Percentiles rank a stretch among this genome's conserved stretches.
phyloP scores from a whole-genome alignment of 2,329 filamentous ascomycete species.

The Diaporthe sp. region DNA sequence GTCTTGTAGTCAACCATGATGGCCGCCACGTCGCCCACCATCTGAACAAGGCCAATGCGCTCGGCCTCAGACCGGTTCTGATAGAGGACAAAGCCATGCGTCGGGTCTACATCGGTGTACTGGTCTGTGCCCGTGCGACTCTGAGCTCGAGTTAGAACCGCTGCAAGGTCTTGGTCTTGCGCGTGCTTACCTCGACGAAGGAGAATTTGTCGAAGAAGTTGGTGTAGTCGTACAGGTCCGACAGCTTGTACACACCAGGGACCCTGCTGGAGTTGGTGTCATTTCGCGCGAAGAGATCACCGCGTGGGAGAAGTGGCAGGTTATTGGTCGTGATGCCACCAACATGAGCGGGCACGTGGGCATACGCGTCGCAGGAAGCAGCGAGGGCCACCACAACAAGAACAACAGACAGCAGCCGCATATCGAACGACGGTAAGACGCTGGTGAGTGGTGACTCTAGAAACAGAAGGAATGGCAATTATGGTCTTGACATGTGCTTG shows the following conservation, averaged over 20 bases:
- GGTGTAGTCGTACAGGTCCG: constrained; percentile 56
- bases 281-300: background rate
- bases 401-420: background rate
- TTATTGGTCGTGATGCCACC: background rate
- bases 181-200: constrained; percentile 55
- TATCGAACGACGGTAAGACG: background rate
- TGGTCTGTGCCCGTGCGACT: constrained; percentile 36
- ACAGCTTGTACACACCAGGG: constrained; percentile 50
- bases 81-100: constrained; percentile 75
- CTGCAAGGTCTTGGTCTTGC: background rate
- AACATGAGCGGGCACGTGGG: background rate
- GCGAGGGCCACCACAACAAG: background rate
- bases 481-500: background rate
- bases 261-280: background rate
- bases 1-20: constrained; percentile 56
- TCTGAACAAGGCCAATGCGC: constrained; percentile 52
- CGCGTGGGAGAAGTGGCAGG: background rate
- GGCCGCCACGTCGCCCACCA: constrained; percentile 52
- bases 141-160: constrained; percentile 24
- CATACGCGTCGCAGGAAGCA: background rate
- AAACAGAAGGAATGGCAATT: rapidly evolving
- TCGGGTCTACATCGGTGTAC: constrained; percentile 66
- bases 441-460: too few species aligned
- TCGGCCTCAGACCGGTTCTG: constrained; percentile 53
- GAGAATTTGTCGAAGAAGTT: constrained; percentile 66